Base-by-base conservation (phyloP, 805 yeast species). In the Saccharomycopsis amapae region DNA sequence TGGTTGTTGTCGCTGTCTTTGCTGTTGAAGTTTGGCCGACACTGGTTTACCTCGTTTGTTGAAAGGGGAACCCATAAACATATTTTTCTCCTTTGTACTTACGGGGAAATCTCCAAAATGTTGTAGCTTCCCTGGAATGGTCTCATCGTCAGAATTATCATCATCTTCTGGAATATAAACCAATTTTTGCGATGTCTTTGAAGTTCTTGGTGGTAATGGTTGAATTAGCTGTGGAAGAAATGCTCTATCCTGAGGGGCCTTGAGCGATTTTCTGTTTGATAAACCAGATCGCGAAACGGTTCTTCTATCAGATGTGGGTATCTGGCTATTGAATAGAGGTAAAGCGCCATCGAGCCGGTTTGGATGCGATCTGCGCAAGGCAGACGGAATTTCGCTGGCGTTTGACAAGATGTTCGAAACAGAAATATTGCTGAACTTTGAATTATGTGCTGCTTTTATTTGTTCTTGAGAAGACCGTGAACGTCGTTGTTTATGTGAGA, bases 321-420 rank as follows among this genome's bases (percentile, higher is more conserved):
- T n/a, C n/a, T n/a, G n/a, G n/a, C n/a, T n/a, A n/a, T 26, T 56
- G 55, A 26, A 26, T 75, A 75, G 9, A n/a, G 28, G 19, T 5
- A 12, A 22, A 23, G 15, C 30, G 6, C 22, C 40, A 12, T 37
- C 12, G 15, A 20, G 9, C 17, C 13, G 13, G 13, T 6, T 13
- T 9, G 20, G 36, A 9, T 19, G 35, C 4, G 62, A 48, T 39
- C 82, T 58, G 42, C 76, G 67, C 50, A 73, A 79, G 12, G 85
- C 95, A 2, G 94, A 83, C 0, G 97, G 97, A 12, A 89, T 85
- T 56, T 86, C 97, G 52, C 95, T 80, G 19, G 80, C 75, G 54
- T 82, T 82, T 18, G 86, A 78, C 4, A 89, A 67, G 15, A 89
- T 72, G 57, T 81, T 81, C 46, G 87, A 88, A 3, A 89, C 83